Evolutionary conservation across 2,329 filamentous ascomycete species (phyloP), one percentile per base, ranked within the genome.

Genomic region (Trichoderma citrinoviride): DNA sequence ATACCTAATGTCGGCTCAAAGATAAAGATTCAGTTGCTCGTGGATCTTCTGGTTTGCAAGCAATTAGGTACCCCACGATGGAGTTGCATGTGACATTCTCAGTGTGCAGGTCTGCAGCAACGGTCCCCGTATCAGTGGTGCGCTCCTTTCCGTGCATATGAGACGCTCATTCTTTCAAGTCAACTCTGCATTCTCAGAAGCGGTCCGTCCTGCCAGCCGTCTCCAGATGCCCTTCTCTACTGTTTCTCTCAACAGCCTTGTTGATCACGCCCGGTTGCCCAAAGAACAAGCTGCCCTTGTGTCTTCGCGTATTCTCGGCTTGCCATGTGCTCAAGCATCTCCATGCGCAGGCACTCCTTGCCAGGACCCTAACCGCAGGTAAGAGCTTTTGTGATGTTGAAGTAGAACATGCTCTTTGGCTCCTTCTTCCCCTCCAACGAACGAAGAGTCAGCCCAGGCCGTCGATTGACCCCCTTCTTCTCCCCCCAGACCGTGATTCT

Each of bases 171-270:
- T 27, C 5, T 21, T 25, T 12, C 14, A 2, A 43, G 7, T 52
- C 7, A 5, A 4, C 33, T 3, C 17, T 27, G 1, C 8, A 33
- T 3, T 5, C 14, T 23, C 19, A 2, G 6, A 17, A 10, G 5
- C 37, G 23, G 23, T 61, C 57, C 15, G n/a, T 43, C 47, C n/a
- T 61, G 52, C 57, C 57, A 33, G 21, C 23, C n/a, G n/a, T n/a
- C 10, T 44, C 33, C 1, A 33, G 17, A 27, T 33, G 46, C 0
- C 12, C 19, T 14, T 23, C 10, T 29, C n/a, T n/a, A 5, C 37
- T 44, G 37, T 23, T 33, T 52, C 57, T 52, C 23, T 15, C 25
- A 3, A 8, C 3, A 47, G 44, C n/a, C 10, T 37, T 23, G 6
- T 19, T 52, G 49, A 52, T 33, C 12, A 17, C 17, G 19, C 5